Base-by-base conservation (phyloP, 106 monocot genomes). In the Dendrobium catenatum region DNA sequence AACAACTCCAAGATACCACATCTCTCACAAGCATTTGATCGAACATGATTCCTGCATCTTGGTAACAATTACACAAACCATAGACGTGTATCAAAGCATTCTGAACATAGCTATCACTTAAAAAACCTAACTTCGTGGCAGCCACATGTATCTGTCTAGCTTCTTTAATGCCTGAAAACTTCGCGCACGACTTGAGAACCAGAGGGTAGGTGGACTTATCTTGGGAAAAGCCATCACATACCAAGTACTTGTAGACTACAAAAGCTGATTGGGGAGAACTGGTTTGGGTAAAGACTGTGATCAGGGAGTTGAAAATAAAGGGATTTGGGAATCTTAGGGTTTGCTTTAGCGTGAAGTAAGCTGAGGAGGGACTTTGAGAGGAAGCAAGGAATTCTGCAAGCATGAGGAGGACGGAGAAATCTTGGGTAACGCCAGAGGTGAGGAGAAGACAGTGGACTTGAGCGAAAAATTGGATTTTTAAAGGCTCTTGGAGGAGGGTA, bases 161-260 rank as follows among this genome's bases (percentile, higher is more conserved):
- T 20, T 58, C 33, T 11, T 64, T 9, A 16, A 77, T 37, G 37
- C 80, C 80, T 18, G 13, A 20, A 18, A 42, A 59, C 58, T 81
- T 85, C 18, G 82, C 75, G 81, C 84, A 84, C 55, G 86, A 92
- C 79, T 92, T 92, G 85, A 95, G 95, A 29, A 90, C 61, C 77
- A 95, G 90, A 47, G 95, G 90, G 84, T 89, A 92, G 73, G 95
- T 95, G 87, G 92, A 92, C 61, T 73, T 82, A 22, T 92, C 92
- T 0, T 90, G 87, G 20, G 84, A 55, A 59, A 48, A 9, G n/a
- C 80, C 44, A 22, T 51, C 51, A 33, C 72, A 73, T n/a, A 51
- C 80, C 90, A 93, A 90, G 8, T 42, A 40, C 27, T 66, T 10
- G 78, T 82, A 90, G 80, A 90, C 42, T 37, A 0, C 55, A 77